Base-by-base conservation (phyloP, 2,329 filamentous ascomycete species). In the Parasarocladium wereldwijsianum region DNA sequence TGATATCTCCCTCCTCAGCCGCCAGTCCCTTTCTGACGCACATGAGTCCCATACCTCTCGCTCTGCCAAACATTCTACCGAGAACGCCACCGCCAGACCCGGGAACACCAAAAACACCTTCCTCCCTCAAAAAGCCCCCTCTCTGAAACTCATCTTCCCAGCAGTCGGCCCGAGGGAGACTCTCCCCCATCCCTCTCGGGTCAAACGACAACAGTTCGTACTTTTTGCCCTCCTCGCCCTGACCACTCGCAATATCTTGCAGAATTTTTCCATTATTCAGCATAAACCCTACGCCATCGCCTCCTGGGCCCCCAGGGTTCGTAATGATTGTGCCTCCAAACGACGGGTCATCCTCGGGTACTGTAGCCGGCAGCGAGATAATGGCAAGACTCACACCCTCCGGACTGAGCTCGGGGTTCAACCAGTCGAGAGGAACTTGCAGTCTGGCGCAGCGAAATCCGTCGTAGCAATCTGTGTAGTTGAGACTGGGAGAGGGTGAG, bases 301-400 rank as follows among this genome's bases (percentile, higher is more conserved):
- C 52, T 17, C 59, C 55, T 0, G 60, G 60, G 0, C 61, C 60
- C 24, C 61, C 60, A 0, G 58, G 59, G 43, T 62, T 62, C 26
- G 43, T 40, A 37, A 64, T 45, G 24, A 63, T 44, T 27, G 58
- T 45, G 12, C 60, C 60, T 22, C 48, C 57, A 31, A 55, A 62
- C 20, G 44, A 35, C 4, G 52, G 44, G 32, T 58, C 50, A n/a
- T 40, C 22, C 14, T 52, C 45, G 7, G 47, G 32, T 3, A 62
- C 59, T 2, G 35, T 35, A 16, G 58, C 58, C 0, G 57, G 55
- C 7, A 54, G 46, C 33, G 52, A 54, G 27, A 55, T 42, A 34
- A 64, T 47, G 33, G 60, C 58, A 19, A 65, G 42, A 6, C 50
- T 47, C 11, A 55, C 47, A 0, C 42, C 49, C 28, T 45, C 38